phyloP scores from a whole-genome alignment of 768 basidiomycete genomes.

The Macrolepiota dolichaula region DNA sequence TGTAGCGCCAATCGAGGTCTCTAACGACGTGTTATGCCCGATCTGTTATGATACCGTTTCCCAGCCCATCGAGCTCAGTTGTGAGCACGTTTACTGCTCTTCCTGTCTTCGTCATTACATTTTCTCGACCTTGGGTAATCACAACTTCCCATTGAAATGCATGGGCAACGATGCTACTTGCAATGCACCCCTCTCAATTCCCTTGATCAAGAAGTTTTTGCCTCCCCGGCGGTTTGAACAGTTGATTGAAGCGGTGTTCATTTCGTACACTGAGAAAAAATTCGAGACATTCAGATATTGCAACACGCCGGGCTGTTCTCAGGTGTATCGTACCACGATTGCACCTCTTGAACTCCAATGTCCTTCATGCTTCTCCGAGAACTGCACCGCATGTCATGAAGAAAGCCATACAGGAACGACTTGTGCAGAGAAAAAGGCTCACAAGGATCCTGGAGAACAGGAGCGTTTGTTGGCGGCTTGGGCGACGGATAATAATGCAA shows the following conservation, averaged over 20 bases:
- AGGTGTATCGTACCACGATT: slow-evolving; percentile 50
- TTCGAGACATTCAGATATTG: slow-evolving; percentile 68
- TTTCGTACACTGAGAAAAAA: too few species aligned
- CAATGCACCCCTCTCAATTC: slow-evolving; percentile 47
- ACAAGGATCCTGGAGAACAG: too few species aligned
- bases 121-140: too few species aligned
- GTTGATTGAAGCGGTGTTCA: slow-evolving; percentile 49
- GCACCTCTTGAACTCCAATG: slow-evolving; percentile 40
- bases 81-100: too few species aligned
- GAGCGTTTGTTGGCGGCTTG: slow-evolving; percentile 12
- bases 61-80: too few species aligned
- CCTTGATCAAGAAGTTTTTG: slow-evolving; percentile 48
- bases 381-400: slow-evolving; percentile 47
- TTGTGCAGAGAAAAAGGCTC: slow-evolving; percentile 35
- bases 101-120: too few species aligned
- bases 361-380: slow-evolving; percentile 43
- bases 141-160: too few species aligned
- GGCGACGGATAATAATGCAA: not conserved
- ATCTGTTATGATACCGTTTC: slow-evolving; percentile 47
- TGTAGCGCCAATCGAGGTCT: too few species aligned
- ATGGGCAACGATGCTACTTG: slow-evolving; percentile 60
- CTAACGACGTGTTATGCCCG: slow-evolving; percentile 36
- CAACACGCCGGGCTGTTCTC: slow-evolving; percentile 68
- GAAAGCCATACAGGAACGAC: slow-evolving; percentile 50
- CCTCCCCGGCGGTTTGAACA: slow-evolving; percentile 44